Conservation (phyloP, 140 eudicot species). For the Senecio squalidus region DNA sequence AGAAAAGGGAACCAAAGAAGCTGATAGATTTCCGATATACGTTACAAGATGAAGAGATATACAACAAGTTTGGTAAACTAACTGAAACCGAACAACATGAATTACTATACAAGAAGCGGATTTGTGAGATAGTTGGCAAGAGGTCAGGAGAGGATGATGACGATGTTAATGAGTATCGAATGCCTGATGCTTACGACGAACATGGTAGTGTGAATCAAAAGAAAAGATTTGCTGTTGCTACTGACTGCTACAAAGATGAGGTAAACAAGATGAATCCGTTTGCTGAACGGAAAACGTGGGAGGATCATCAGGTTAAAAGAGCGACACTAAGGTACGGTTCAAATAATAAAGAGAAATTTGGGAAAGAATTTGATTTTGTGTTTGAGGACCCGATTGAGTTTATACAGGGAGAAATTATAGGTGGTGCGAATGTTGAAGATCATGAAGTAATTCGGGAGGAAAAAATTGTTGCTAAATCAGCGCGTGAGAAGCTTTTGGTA, state of each 20-base stretch:
- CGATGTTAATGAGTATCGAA: conserved; percentile 26
- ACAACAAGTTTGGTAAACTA: conserved; percentile 39
- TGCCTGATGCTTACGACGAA: conserved; percentile 64
- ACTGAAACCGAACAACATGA: conserved; percentile 47
- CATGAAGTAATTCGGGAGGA: conserved; percentile 16
- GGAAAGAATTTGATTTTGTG: conserved; percentile 42
- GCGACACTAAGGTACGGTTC: conserved; percentile 57
- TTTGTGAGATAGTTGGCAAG: conserved; percentile 41
- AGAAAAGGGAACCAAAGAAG: conserved; percentile 57
- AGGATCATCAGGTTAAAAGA: conserved; percentile 57
- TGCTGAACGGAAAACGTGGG: conserved; percentile 60
- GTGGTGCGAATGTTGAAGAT: conserved; percentile 34
- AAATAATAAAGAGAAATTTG: conserved; percentile 32
- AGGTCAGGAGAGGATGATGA: conserved; percentile 38
- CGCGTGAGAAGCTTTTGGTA: conserved; percentile 48
- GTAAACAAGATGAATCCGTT: conserved; percentile 36
- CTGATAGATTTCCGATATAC: conserved; percentile 48
- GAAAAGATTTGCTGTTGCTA: conserved; percentile 55
- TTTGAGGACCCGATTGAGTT: conserved; percentile 63
- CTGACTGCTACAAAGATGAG: conserved; percentile 49
- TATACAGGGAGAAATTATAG: conserved; percentile 41
- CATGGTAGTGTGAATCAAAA: conserved; percentile 58
- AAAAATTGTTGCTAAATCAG: conserved; percentile 30
- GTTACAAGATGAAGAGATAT: conserved; percentile 45
- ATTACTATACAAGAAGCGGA: conserved; percentile 35